Evolutionary conservation across 225 moss, liverwort and hornwort genomes (phyloP), one percentile per base, ranked within the genome.

Genomic region (Neckera pumila): DNA sequence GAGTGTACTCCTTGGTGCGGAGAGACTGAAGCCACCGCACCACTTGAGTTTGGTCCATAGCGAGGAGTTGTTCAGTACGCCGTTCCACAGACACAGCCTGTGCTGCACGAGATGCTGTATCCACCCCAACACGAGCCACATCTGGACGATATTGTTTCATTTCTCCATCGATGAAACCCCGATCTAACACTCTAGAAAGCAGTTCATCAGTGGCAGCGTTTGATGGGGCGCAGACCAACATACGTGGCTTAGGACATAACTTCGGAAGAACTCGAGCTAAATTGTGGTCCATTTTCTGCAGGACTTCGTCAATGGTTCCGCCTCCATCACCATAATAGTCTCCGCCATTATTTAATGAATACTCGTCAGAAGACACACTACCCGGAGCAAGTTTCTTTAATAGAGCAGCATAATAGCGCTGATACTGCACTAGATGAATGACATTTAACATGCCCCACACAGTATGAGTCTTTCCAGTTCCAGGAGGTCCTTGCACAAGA

Each of bases 391-490:
- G 96, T 90, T 97, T 99, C 92, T 99, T 95, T 70, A 99, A 81
- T 23, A 99, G 93, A 56, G 99, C 97, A 89, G 97, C 96, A 86
- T 99, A 99, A 77, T 99, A 99, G n/a, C 99, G 96, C 94, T 99
- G 99, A 89, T 97, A 99, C 80, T 99, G 99, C 64, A 99, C 99
- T 63, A 99, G 91, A 86, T 99, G 99, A 70, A 99, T 99, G 62
- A 97, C 99, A 89, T 99, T 99, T 69, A 99, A 83, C 99, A 99
- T 99, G 47, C 99, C 99, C 99, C 99, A 99, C 45, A 99, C 99
- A 76, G 99, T 99, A 79, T 99, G 97, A 20, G 99, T 99, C 90
- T 99, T 99, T 75, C 99, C 99, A 64, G 99, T 99, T 86, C 99
- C 99, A 83, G 99, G 99, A 75, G 99, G 99, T 12, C 99, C 99